These are phyloP conservation scores for Carex kokanica DNA, from an alignment of 176 grass and related monocot species.

Conservation along the genomic window DNA sequence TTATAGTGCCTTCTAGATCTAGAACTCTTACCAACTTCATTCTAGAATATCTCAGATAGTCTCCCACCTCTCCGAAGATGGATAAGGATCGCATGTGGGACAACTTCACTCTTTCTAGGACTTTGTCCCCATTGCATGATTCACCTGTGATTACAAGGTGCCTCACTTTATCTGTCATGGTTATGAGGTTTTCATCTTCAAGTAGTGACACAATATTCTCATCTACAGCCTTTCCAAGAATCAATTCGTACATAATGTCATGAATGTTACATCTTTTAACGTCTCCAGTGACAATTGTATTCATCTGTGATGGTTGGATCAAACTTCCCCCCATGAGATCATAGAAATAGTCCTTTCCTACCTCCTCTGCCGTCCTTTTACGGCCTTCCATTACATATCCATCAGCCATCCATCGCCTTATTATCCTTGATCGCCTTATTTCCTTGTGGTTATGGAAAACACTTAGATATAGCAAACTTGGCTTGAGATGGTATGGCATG, in stretches of 20 bases:
- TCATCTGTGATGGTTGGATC: neutral
- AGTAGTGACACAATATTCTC: slow-evolving; percentile 27
- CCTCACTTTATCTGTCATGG: neutral
- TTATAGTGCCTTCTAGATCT: neutral
- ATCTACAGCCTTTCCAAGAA: slow-evolving; percentile 18
- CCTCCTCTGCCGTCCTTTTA: neutral
- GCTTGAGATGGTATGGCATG: too few species aligned
- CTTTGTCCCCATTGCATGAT: neutral
- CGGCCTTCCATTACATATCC: neutral
- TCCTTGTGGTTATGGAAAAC: too few species aligned
- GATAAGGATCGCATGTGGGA: slow-evolving; percentile 26
- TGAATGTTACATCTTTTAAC: slow-evolving; percentile 22
- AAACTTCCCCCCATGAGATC: slow-evolving; percentile 32
- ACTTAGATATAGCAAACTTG: too few species aligned
- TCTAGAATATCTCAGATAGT: neutral
- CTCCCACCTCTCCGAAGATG: neutral
- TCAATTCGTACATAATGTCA: slow-evolving; percentile 32
- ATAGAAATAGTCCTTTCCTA: slow-evolving; percentile 10
- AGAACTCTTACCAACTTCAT: slow-evolving; percentile 36
- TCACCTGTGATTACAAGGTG: neutral
- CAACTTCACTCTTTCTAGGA: neutral
- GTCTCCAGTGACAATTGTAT: fast-evolving
- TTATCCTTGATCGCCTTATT: neutral
- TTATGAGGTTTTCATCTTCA: neutral
- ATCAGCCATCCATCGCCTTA: slow-evolving; percentile 39